Conservation (phyloP, 768 basidiomycete genomes). For the Naganishia friedmannii region DNA sequence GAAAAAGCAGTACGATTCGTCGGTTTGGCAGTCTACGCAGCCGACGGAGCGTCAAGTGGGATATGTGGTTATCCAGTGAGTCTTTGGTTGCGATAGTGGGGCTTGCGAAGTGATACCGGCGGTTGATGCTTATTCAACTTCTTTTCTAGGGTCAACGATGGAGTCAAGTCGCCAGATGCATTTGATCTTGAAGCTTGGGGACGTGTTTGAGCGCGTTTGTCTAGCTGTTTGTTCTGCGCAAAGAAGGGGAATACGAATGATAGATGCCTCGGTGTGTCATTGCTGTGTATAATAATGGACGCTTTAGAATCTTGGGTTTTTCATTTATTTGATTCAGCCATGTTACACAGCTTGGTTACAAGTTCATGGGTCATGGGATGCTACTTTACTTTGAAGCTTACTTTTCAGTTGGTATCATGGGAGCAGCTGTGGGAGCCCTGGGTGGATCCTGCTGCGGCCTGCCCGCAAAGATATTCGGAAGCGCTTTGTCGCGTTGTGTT, state of each 20-base stretch:
- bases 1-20: conserved; percentile 43
- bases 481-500: neutral
- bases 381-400: too few species aligned
- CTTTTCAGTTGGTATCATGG: too few species aligned
- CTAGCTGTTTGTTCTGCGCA: neutral
- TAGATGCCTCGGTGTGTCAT: neutral
- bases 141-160: conserved; percentile 16
- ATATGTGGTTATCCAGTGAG: conserved; percentile 44
- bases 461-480: neutral
- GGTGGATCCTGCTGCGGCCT: neutral
- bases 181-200: conserved; percentile 26
- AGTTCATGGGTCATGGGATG: neutral
- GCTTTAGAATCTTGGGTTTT: conserved; percentile 10
- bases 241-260: neutral
- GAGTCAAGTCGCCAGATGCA: conserved; percentile 24
- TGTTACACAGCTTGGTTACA: too few species aligned
- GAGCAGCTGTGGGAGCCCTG: too few species aligned
- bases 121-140: neutral
- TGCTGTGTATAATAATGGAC: conserved; percentile 24
- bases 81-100: neutral
- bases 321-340: neutral
- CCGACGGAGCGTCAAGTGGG: conserved; percentile 49
- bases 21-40: conserved; percentile 42
- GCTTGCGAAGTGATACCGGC: neutral
- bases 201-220: neutral